Base-by-base conservation (phyloP, 2,329 filamentous ascomycete genomes). In the Claviceps sp. region DNA sequence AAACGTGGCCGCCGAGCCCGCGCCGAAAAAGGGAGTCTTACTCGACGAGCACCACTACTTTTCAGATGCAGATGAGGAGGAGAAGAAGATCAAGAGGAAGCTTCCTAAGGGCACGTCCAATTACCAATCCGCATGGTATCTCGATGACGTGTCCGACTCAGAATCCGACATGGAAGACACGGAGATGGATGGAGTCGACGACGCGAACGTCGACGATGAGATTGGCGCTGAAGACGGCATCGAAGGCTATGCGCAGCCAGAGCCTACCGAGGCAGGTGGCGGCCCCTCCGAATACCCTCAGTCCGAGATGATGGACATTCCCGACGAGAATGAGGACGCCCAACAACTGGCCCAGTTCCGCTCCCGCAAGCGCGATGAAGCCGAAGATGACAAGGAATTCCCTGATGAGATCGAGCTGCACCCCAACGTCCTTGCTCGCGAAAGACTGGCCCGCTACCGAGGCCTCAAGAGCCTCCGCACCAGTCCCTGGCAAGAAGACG, bases 31-130 rank as follows among this genome's bases (percentile, higher is more conserved):
- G 69, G 93, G 91, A 57, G 93, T 98, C 1, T 72, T 98, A 42
- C 75, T 98, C 9, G 93, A 98, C 59, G 91, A 97, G 58, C 91
- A 98, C 66, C 91, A 97, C 65, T 98, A 98, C 67, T 98, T 97
- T 64, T 90, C 90, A 0, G 91, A 97, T 44, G 89, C 93, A 47
- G 85, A 93, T 50, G 72, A 75, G 50, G 62, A 67, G 47, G 62
- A 61, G 18, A 60, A 53, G 18, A 69, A 75, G 38, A 70, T 72
- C 36, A 87, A 87, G 6, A 93, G 84, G 68, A 81, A 81, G 56
- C 70, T 98, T 22, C 93, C 93, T 1, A 87, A 84, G 67, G 93
- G 93, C 56, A 98, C 93, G 2, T 97, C 93, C 41, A 81, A 84
- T 52, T 97, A 96, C 67, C 93, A 98, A 69, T 79, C 90, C 22